phyloP scores from a whole-genome alignment of 371 early-diverging fungal species.

The Mucor plumbeus region DNA sequence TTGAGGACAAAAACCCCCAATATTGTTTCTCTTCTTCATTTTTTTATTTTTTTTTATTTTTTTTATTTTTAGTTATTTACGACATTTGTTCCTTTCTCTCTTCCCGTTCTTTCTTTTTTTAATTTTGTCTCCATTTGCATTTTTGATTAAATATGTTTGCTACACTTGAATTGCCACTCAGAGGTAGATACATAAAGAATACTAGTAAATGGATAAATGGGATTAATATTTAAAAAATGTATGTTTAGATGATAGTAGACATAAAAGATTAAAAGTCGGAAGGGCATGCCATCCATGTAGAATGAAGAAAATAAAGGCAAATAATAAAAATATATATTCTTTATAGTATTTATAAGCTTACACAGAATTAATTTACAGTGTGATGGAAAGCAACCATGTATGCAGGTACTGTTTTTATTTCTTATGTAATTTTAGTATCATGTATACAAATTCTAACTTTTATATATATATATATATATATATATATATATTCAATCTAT shows the following conservation, averaged over 20 bases:
- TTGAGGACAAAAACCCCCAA: too few relatives aligned
- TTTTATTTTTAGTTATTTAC: too few relatives aligned
- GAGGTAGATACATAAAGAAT: constrained; percentile 34
- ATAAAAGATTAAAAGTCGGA: constrained; percentile 53
- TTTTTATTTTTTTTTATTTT: too few relatives aligned
- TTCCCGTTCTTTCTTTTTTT: background rate
- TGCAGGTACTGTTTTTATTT: constrained; percentile 47
- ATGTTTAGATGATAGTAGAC: constrained; percentile 48
- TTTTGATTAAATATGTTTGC: constrained; percentile 41
- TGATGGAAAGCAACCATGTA: constrained; percentile 59
- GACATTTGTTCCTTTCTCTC: background rate
- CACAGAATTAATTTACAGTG: constrained; percentile 31
- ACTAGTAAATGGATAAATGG: background rate
- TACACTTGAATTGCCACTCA: constrained; percentile 47
- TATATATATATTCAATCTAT: too few relatives aligned
- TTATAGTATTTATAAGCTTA: background rate
- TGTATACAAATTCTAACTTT: background rate
- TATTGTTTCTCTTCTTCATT: too few relatives aligned
- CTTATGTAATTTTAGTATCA: background rate
- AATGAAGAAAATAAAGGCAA: constrained; percentile 58
- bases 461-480: too few relatives aligned
- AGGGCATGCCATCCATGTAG: constrained; percentile 56
- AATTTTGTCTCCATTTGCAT: background rate
- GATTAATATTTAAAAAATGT: background rate
- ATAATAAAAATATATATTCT: background rate